Percentiles rank a stretch among this genome's conserved stretches.
Conservation (phyloP, 208 protist genomes). For the Wallacemonas sp. region DNA sequence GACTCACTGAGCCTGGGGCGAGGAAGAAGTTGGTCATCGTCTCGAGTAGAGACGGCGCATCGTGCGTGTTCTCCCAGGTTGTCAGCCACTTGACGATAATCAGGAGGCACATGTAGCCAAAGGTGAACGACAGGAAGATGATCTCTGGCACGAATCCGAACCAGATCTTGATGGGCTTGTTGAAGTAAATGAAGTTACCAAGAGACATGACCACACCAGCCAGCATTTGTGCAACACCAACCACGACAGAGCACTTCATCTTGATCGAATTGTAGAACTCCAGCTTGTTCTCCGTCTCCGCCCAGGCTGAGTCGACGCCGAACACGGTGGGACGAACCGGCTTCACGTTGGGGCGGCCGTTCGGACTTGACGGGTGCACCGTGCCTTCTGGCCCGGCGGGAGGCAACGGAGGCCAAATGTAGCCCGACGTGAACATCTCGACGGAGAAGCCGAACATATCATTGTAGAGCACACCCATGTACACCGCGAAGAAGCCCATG, state of each 20-base stretch:
- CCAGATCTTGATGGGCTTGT: constrained; percentile 85
- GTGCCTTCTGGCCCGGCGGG: constrained; percentile 41
- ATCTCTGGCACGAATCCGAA: constrained; percentile 97
- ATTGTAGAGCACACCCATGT: constrained; percentile 97
- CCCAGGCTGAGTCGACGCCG: constrained; percentile 90
- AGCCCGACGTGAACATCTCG: constrained; percentile 84
- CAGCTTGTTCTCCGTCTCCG: constrained; percentile 95
- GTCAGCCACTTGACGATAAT: constrained; percentile 98
- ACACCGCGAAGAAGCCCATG: constrained; percentile 96
- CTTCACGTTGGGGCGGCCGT: constrained; percentile 45
- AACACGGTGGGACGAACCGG: constrained; percentile 51
- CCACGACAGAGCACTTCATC: constrained; percentile 98
- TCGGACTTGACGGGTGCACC: constrained; percentile 47
- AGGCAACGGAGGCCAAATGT: constrained; percentile 43
- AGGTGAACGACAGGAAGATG: constrained; percentile 94
- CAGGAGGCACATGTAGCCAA: constrained; percentile 96
- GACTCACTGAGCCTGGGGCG: constrained; percentile 68
- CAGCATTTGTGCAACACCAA: constrained; percentile 96
- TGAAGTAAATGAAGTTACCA: constrained; percentile 94
- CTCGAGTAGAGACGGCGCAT: constrained; percentile 86
- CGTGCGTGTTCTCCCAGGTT: constrained; percentile 85
- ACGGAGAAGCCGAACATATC: constrained; percentile 89
- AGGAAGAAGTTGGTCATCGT: constrained; percentile 95
- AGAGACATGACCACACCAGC: constrained; percentile 94
- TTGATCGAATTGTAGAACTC: constrained; percentile 98